Evolutionary conservation across 2,329 filamentous ascomycete species (phyloP), one percentile per base, ranked within the genome.

Genomic region (Cladosporium sp.): DNA sequence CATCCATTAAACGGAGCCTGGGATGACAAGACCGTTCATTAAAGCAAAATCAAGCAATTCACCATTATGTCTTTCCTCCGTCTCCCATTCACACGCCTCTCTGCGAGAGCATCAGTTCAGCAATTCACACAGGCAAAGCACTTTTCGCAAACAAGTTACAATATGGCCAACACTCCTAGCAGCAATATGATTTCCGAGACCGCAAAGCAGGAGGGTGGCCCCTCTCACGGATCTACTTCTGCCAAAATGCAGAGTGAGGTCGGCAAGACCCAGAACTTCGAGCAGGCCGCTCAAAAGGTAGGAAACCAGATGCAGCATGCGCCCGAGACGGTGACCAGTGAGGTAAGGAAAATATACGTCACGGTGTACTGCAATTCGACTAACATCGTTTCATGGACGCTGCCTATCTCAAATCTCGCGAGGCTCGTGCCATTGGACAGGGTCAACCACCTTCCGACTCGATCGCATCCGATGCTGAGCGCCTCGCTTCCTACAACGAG

Each of bases 381-480:
- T 44, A 22, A 44, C 40, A 44, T n/a, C 22, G 2, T 28, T n/a
- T n/a, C 2, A 19, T 71, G 49, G 74, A 77, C 55, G 74, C 74
- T 28, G 67, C 73, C 52, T 69, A 70, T 48, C 68, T 77, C 24
- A 73, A 76, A 58, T 74, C 72, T 25, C 72, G 74, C 47, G 74
- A 77, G 60, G 70, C 71, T 55, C 71, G 73, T 34, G 71, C 57
- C 19, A 63, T 58, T 6, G 67, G 67, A 20, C 62, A 66, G 36
- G 58, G 47, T 6, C 61, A 69, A 37, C 67, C 68, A 9, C 66
- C 65, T 3, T 51, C 62, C 15, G 67, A 67, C 52, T 66, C 73
- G 22, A 62, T 76, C 40, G 69, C 71, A 20, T 70, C 74, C 20
- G 64, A 69, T 15, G 74, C 75, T 12, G 71, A 76, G 65, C 70